Conservation (phyloP, 2,329 filamentous ascomycete genomes). For the Fusarium hainanense region DNA sequence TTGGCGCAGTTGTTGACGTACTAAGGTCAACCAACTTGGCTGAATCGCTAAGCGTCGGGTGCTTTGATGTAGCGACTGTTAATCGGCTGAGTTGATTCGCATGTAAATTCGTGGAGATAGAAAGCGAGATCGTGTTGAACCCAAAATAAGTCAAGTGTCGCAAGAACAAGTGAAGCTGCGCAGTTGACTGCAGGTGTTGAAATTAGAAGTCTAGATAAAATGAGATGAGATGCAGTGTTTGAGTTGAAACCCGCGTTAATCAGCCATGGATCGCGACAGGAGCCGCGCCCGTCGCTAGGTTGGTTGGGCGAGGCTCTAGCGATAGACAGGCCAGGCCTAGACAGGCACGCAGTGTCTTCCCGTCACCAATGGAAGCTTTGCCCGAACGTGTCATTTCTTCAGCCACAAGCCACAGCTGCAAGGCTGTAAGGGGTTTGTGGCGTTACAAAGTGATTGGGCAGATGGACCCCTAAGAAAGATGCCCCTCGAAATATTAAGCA, state of each 20-base stretch:
- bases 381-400: neutral
- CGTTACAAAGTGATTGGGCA: slow-evolving; percentile 18
- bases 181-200: neutral
- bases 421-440: slow-evolving; percentile 35
- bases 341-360: slow-evolving; percentile 7
- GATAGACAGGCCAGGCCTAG: neutral
- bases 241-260: slow-evolving; percentile 13
- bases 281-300: slow-evolving; percentile 12
- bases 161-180: neutral
- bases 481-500: slow-evolving; percentile 19
- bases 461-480: neutral
- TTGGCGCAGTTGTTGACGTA: slow-evolving; percentile 16
- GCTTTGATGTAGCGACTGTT: neutral
- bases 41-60: neutral
- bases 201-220: slow-evolving; percentile 5
- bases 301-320: slow-evolving; percentile 25
- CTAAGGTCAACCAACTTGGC: neutral
- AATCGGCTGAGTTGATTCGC: neutral
- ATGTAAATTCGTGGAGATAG: neutral
- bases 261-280: slow-evolving; percentile 28
- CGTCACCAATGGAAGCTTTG: slow-evolving; percentile 21
- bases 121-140: neutral
- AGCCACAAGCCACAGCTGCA: slow-evolving; percentile 30
- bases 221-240: slow-evolving; percentile 7
- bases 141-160: neutral